phyloP scores from a whole-genome alignment of 2,329 filamentous ascomycete species.

The Apiospora koreana region DNA sequence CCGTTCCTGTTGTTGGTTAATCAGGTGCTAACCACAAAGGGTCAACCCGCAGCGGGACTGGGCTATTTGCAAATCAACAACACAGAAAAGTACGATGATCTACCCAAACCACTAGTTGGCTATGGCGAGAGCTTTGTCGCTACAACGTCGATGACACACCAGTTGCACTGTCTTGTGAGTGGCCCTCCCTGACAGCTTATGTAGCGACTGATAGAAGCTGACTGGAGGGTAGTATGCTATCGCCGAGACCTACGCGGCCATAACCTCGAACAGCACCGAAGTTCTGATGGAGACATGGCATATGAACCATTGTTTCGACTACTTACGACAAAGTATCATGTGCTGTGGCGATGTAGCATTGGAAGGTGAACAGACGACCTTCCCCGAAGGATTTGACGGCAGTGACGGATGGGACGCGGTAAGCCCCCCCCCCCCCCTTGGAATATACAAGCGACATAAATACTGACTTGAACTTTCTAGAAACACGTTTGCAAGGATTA shows the following conservation, averaged over 20 bases:
- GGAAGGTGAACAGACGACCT: constrained; percentile 40
- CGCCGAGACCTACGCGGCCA: constrained; percentile 36
- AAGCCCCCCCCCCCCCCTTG: background rate
- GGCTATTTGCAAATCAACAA: constrained; percentile 40
- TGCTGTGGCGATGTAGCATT: constrained; percentile 31
- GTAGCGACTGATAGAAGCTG: background rate
- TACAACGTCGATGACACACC: constrained; percentile 45
- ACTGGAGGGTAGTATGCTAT: constrained; percentile 34
- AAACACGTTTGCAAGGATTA: constrained; percentile 13
- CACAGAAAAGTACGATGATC: constrained; percentile 35
- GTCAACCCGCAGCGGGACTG: constrained; percentile 32
- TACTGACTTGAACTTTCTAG: background rate
- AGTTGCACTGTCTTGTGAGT: constrained; percentile 43
- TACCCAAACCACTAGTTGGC: constrained; percentile 35
- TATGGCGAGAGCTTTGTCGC: constrained; percentile 38
- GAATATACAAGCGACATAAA: too few species aligned
- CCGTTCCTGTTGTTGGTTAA: too few species aligned
- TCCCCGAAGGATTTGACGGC: constrained; percentile 37
- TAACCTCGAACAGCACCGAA: constrained; percentile 28
- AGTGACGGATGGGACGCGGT: constrained; percentile 44
- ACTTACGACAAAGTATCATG: constrained; percentile 29
- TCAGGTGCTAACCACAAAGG: background rate
- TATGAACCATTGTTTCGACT: constrained; percentile 38
- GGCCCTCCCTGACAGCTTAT: background rate
- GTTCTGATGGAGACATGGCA: constrained; percentile 37